A percentile compares a stretch with the other conserved stretches of the same genome.
Evolutionary conservation across 352 stramenopile species (phyloP).

Genomic region (Globisporangium spiculum): DNA sequence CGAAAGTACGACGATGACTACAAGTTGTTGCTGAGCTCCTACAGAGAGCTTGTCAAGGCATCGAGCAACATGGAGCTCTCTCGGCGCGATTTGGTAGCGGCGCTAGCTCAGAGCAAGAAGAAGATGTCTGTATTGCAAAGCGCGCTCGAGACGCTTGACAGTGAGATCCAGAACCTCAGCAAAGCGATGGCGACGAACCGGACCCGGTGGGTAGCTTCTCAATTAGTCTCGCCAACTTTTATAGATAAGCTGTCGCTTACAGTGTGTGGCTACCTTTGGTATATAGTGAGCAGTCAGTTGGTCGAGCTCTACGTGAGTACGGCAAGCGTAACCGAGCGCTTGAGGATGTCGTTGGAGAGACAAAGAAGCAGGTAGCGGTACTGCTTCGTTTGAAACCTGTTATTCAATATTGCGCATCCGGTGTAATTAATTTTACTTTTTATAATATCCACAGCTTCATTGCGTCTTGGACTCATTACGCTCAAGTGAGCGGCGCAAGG

Average conservation of each 20-base stretch:
- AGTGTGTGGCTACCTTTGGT: neutral
- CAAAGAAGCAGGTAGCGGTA: conserved; percentile 33
- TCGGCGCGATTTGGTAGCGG: conserved; percentile 26
- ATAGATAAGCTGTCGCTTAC: neutral
- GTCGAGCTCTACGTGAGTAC: conserved; percentile 49
- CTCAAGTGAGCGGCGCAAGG: conserved; percentile 41
- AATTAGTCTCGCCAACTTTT: neutral
- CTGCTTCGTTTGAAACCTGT: neutral
- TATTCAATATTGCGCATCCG: neutral
- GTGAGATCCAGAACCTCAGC: conserved; percentile 33
- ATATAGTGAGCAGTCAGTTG: conserved; percentile 41
- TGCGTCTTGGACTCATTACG: conserved; percentile 31
- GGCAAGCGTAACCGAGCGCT: conserved; percentile 48
- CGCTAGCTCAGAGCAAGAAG: conserved; percentile 31
- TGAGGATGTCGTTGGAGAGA: conserved; percentile 33
- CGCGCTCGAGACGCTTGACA: conserved; percentile 29
- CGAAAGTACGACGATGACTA: conserved; percentile 26
- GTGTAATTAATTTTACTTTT: neutral
- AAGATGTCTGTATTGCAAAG: conserved; percentile 27
- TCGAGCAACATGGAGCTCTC: conserved; percentile 30
- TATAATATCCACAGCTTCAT: conserved; percentile 22
- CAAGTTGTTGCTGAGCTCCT: conserved; percentile 11
- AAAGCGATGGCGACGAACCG: conserved; percentile 27
- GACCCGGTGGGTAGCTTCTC: conserved; percentile 24
- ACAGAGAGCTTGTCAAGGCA: conserved; percentile 21